These are phyloP conservation scores for Petrea volubilis DNA, from an alignment of 257 asterid genomes.

Conservation along the genomic window DNA sequence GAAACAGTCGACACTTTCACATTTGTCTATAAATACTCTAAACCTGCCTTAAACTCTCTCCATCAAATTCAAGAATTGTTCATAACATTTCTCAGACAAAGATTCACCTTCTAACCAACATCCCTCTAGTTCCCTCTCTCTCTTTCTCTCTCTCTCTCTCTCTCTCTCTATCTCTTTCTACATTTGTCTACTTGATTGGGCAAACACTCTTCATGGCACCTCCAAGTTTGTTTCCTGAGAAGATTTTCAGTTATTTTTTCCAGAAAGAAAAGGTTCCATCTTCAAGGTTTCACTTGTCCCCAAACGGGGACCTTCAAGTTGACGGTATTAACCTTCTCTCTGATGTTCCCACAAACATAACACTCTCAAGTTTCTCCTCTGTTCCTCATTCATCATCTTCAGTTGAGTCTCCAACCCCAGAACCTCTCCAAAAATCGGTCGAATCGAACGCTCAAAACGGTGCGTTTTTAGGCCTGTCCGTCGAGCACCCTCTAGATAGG, in stretches of 20 bases:
- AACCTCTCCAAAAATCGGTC: slow-evolving; percentile 23
- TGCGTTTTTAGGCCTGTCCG: slow-evolving; percentile 39
- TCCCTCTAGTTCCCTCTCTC: no score
- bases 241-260: slow-evolving; percentile 20
- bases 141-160: no score
- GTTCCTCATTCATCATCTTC: slow-evolving; percentile 18
- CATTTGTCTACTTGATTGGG: no score
- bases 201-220: slow-evolving; percentile 27
- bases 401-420: slow-evolving; percentile 22
- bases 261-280: slow-evolving; percentile 9
- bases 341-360: slow-evolving; percentile 32
- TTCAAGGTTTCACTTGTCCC: slow-evolving; percentile 31
- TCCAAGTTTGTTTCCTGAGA: slow-evolving; percentile 25
- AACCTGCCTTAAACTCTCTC: not conserved
- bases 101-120: not conserved
- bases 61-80: slow-evolving; percentile 22
- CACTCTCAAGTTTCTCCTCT: slow-evolving; percentile 32
- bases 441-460: slow-evolving; percentile 32
- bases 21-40: slow-evolving; percentile 28
- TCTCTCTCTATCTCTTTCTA: no score
- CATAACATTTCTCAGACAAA: slow-evolving; percentile 13
- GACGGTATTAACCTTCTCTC: slow-evolving; percentile 35
- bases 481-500: slow-evolving; percentile 30
- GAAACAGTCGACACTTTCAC: slow-evolving; percentile 11
- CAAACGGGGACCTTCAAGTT: slow-evolving; percentile 19